Evolutionary conservation across 2,329 filamentous ascomycete species (phyloP), one percentile per base, ranked within the genome.

Genomic region (Orbilia brochopaga): DNA sequence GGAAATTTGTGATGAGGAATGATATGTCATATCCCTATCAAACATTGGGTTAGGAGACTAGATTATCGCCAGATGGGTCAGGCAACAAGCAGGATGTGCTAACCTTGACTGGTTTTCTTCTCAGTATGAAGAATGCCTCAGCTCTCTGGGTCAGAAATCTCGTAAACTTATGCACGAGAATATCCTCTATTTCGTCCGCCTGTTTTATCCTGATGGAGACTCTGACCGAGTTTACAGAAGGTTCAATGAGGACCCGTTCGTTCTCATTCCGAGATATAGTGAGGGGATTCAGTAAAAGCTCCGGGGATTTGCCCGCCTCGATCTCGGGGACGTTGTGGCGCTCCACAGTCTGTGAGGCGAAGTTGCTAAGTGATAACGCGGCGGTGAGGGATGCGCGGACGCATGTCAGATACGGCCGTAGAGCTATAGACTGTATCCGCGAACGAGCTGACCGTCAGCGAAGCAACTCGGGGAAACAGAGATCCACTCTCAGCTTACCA

Each of bases 191-290:
- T 83, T 99, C 94, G 80, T 99, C 94, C 74, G 94, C 94, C 84
- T 99, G 94, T 83, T 99, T 99, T 81, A 99, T 97, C 84, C 93
- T 91, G 83, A 99, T 96, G 85, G 91, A 96, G 78, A 99, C 90
- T 76, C 94, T 89, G 76, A 99, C 90, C 76, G 90, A 95, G 85
- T 99, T 99, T 82, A 97, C 89, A 80, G 90, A 94, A 60, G 94
- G 92, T 83, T 97, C 93, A 79, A 97, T 96, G 73, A 96, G 84
- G 76, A 99, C 93, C 77, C 90, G 88, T 85, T 99, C 94, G 80
- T 97, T 96, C 81, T 97, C 92, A 81, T 99, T 99, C 75, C 94
- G 88, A 74, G 93, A 90, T 76, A 99, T 87, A 27, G 89, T 92
- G 74, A 99, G 83, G 17, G 93, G 92, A 78, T 94, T 96, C 73